Evolutionary conservation across 768 basidiomycete genomes (phyloP), one percentile per base, ranked within the genome.

Genomic region (Trametes cinnabarina): DNA sequence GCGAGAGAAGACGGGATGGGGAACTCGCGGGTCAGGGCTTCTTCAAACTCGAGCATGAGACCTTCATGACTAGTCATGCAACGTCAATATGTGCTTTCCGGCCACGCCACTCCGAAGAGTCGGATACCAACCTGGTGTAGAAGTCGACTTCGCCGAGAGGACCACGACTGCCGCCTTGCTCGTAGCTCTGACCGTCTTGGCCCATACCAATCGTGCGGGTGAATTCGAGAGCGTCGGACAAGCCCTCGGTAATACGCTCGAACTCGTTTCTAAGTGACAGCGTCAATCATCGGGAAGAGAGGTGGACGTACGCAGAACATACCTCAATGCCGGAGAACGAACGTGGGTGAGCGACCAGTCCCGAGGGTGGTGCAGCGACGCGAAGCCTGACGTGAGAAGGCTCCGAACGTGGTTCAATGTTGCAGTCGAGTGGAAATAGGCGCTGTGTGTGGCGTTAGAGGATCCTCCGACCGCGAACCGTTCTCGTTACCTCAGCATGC

Each of bases 271-370:
- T 92, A 60, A 2, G 1, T 26, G 9, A 22, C 8, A 26, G 12
- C 44, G 23, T 46, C 12, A 25, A 50, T 48, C 9, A 48, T n/a
- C n/a, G 28, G 22, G 19, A 32, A 32, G 30, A 6, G 5, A 39
- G 32, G n/a, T 30, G n/a, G 19, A 22, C 34, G n/a, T 14, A 30
- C 25, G 8, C 37, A 11, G 26, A 3, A 72, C 81, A 41, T 51
- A 90, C 88, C 82, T 77, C 39, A 97, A 78, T 12, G 86, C 80
- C 1, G 85, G 83, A 0, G 90, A 92, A 41, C 94, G 87, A 40
- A 98, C 97, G 71, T 98, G 96, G 6, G 81, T 80, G 62, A 99
- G 81, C 0, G 92, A 94, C 95, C 94, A 98, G 69, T 88, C 87
- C 37, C 87, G 82, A 4, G 95, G 95, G 63, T 94, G 88, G 70